These are phyloP conservation scores for Arthrobotrys megalospora DNA, from an alignment of 2,329 filamentous ascomycete genomes.

Conservation along the genomic window DNA sequence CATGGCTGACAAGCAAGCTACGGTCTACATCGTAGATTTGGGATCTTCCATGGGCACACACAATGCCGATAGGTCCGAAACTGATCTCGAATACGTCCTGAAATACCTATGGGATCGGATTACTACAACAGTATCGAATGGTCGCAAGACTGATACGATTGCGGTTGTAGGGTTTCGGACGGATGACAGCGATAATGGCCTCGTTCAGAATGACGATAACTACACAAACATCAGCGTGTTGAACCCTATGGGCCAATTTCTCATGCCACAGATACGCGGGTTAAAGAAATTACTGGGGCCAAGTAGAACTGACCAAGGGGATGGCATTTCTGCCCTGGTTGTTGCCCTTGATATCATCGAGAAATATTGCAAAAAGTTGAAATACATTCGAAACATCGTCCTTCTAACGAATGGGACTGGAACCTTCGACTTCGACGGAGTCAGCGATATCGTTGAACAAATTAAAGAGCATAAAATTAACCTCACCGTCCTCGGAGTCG, in stretches of 20 bases:
- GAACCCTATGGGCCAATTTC: conserved; percentile 74
- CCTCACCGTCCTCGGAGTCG: conserved; percentile 84
- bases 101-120: conserved; percentile 96
- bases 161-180: conserved; percentile 89
- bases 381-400: conserved; percentile 84
- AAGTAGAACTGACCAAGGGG: conserved; percentile 79
- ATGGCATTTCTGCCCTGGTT: conserved; percentile 88
- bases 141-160: conserved; percentile 80
- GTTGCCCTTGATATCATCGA: conserved; percentile 89
- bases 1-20: conserved; percentile 95
- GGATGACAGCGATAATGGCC: conserved; percentile 79
- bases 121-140: conserved; percentile 79
- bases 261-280: conserved; percentile 78
- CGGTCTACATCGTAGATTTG: conserved; percentile 90
- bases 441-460: conserved; percentile 79
- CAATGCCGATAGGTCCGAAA: conserved; percentile 79
- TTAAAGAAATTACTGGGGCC: conserved; percentile 77
- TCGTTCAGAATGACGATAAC: conserved; percentile 75
- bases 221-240: conserved; percentile 88
- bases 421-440: conserved; percentile 78
- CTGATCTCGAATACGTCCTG: conserved; percentile 90
- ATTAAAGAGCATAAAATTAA: conserved; percentile 84
- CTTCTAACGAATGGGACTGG: conserved; percentile 87
- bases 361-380: conserved; percentile 82
- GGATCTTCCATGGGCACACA: conserved; percentile 85